Evolutionary conservation across 2,329 filamentous ascomycete species (phyloP).

Genomic region (Hypoxylon sp.): DNA sequence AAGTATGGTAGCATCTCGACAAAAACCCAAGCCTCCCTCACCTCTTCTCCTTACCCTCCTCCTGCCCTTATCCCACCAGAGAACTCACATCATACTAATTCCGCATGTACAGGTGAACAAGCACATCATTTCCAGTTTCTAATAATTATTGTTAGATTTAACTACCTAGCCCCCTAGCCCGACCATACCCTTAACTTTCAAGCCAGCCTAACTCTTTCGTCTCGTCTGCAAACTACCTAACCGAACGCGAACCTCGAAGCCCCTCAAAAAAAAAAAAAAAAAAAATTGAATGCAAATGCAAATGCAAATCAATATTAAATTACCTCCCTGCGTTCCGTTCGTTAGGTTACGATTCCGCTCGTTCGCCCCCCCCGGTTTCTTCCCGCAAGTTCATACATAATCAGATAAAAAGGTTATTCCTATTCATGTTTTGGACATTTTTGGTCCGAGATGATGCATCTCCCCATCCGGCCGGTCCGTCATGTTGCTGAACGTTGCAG

Average conservation of each 20-base stretch:
- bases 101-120: not conserved
- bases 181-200: not conserved
- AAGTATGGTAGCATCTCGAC: not conserved
- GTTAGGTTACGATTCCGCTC: not conserved
- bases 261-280: no score
- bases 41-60: not conserved
- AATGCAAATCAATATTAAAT: constrained; percentile 13
- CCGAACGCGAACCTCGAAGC: constrained; percentile 7
- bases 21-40: not conserved
- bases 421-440: constrained; percentile 2
- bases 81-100: no score
- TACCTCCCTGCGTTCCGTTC: constrained; percentile 9
- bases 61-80: not conserved
- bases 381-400: not conserved
- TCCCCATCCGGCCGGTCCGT: not conserved
- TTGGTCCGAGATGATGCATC: not conserved
- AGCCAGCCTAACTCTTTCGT: not conserved
- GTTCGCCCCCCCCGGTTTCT: not conserved
- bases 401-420: constrained; percentile 11
- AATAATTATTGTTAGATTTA: constrained; percentile 21
- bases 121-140: constrained; percentile 13
- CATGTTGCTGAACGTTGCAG: not conserved
- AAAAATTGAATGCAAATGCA: constrained; percentile 22
- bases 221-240: constrained; percentile 8
- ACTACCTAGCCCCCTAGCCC: constrained; percentile 11